Evolutionary conservation across 2,329 filamentous ascomycete species (phyloP), one percentile per base, ranked within the genome.

Genomic region (Camillea tinctor): DNA sequence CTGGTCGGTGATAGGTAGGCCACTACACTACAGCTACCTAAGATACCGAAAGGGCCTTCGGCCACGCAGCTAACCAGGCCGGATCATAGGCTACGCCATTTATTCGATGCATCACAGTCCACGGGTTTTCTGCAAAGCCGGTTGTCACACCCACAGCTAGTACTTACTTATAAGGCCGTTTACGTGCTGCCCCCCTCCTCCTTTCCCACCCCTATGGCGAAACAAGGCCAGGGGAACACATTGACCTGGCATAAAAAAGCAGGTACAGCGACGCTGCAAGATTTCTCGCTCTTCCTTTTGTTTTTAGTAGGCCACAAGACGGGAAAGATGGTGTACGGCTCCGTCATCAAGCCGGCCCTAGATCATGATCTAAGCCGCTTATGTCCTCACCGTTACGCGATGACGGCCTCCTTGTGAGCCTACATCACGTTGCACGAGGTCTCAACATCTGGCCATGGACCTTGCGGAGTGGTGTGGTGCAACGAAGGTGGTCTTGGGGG

Each of bases 381-480:
- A 64, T 52, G 58, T 60, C 54, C 63, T 60, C 52, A 60, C 58
- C 61, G 56, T 50, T 49, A 59, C 59, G 62, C 58, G 55, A 61
- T 57, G 60, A 56, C 51, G 54, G 58, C 52, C 36, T 44, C 36
- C 36, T 48, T 57, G n/a, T 54, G 50, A 64, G 67, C 64, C 64
- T 62, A 64, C 66, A 68, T 61, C 58, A 60, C 62, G 66, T 69
- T 56, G 68, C 71, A 73, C 69, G 68, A 68, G 70, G 67, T 62
- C 69, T 66, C 63, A 67, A 44, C 65, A 68, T 66, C 64, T 68
- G 69, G 66, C 63, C 64, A 62, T 58, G 59, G 57, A 63, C 59
- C 50, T 58, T 54, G 56, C 51, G 59, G 58, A 59, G 60, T 71
- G 68, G 65, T 67, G 69, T 71, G 68, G 66, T 44, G 11, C 65